Base-by-base conservation (phyloP, 306 rosid species). In the Cyclanthera cordifolia region DNA sequence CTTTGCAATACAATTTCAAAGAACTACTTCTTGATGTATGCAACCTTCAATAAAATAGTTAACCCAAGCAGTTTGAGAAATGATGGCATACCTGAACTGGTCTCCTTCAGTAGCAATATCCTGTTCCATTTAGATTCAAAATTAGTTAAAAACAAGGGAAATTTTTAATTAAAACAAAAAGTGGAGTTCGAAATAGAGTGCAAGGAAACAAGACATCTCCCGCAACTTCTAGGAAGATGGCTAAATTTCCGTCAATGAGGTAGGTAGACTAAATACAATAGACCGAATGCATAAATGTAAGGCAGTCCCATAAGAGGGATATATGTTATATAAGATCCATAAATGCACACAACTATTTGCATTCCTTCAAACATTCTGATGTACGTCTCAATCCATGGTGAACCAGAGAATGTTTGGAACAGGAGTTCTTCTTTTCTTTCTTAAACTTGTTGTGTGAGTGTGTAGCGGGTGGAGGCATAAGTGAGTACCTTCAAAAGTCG, bases 41-140 rank as follows among this genome's bases (percentile, higher is more conserved):
- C 43, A 55, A 37, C 71, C 52, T 79, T 57, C 69, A 70, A 65
- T 37, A 72, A 72, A 72, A n/a, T 52, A 67, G 66, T 59, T 61
- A 77, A 37, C 51, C 61, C 73, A 78, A 68, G 57, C 56, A 78
- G 63, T 39, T 16, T 6, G 57, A 57, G 74, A 82, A 39, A 23
- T 72, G 45, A 82, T 53, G 48, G 60, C 78, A 55, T 79, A 92
- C 99, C 99, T 94, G 94, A 94, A 94, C 78, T 94, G 96, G 79
- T 94, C 97, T 48, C 97, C 88, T 81, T 94, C 99, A 53, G 97
- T 90, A 77, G 90, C 99, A 74, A 94, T 94, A 79, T 94, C 99
- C 99, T 94, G 96, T 78, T 74, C 74, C 85, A 86, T 70, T 27
- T 67, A n/a, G 19, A 85, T 75, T 59, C 70, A 37, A 37, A 72